Conservation (phyloP, 1,139 yeast genomes). For the Waltiozyma solani region DNA sequence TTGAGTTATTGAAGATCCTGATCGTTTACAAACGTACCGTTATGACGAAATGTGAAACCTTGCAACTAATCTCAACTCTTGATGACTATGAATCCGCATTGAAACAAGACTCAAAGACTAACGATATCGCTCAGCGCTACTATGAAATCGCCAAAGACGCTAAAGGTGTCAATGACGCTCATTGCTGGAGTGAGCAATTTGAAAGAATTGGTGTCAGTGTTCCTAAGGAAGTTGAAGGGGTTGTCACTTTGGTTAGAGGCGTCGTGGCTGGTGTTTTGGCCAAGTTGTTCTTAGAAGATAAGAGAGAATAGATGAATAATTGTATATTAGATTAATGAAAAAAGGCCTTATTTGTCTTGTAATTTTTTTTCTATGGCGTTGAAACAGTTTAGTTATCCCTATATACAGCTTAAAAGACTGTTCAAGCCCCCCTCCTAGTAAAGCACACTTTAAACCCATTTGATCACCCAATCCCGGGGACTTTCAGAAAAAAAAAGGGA, state of each 20-base stretch:
- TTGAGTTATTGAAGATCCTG: slow-evolving; percentile 38
- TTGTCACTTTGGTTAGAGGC: not conserved
- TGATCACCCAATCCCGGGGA: too few relatives aligned
- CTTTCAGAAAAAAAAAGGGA: too few relatives aligned
- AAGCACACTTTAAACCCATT: too few relatives aligned
- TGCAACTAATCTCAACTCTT: slow-evolving; percentile 37
- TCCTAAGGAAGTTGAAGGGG: slow-evolving; percentile 9
- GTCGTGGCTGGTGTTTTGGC: not conserved
- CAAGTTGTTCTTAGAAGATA: not conserved
- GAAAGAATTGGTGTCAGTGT: slow-evolving; percentile 9
- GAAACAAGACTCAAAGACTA: slow-evolving; percentile 18
- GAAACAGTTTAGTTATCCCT: too few relatives aligned
- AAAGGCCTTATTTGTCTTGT: too few relatives aligned
- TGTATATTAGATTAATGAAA: too few relatives aligned
- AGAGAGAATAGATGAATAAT: not conserved
- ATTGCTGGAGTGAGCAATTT: slow-evolving; percentile 12
- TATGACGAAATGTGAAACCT: slow-evolving; percentile 27
- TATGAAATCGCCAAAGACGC: slow-evolving; percentile 1
- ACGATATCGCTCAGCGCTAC: slow-evolving; percentile 10
- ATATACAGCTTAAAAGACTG: too few relatives aligned
- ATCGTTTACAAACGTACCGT: slow-evolving; percentile 21
- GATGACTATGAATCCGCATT: slow-evolving; percentile 34
- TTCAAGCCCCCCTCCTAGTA: too few relatives aligned
- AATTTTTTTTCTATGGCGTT: too few relatives aligned
- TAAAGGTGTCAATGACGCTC: not conserved